A percentile compares a stretch with the other conserved stretches of the same genome.
Conservation (phyloP, 805 yeast species). For the Saccharomycopsis schoenii region DNA sequence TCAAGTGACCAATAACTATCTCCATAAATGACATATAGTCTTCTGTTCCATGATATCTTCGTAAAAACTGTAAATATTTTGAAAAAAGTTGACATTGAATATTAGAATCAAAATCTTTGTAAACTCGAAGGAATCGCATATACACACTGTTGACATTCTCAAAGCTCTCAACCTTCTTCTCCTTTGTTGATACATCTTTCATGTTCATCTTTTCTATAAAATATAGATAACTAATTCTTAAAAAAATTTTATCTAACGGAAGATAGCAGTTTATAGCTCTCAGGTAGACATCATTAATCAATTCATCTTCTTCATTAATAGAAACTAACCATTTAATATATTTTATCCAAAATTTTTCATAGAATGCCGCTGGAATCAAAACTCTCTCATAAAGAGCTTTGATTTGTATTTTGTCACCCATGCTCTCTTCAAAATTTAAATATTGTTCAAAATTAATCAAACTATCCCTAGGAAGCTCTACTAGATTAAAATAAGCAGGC, state of each 20-base stretch:
- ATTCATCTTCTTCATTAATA: constrained; percentile 24
- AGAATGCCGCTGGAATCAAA: constrained; percentile 54
- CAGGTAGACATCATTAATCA: constrained; percentile 36
- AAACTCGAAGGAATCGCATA: constrained; percentile 2
- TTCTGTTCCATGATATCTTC: background rate
- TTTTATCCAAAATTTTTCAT: constrained; percentile 57
- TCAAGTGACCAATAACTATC: background rate
- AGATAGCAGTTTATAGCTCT: constrained; percentile 40
- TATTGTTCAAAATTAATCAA: constrained; percentile 52
- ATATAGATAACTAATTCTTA: constrained; percentile 12
- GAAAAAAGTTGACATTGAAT: background rate
- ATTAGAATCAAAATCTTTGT: background rate
- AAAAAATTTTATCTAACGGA: constrained; percentile 12
- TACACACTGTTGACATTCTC: constrained; percentile 3
- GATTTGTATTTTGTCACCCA: constrained; percentile 26
- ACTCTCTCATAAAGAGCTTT: constrained; percentile 59
- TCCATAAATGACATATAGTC: background rate
- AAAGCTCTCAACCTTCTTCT: background rate
- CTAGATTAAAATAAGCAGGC: constrained; percentile 47
- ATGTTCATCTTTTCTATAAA: constrained; percentile 10
- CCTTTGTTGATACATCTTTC: background rate
- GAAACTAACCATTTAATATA: constrained; percentile 46
- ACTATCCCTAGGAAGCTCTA: constrained; percentile 34
- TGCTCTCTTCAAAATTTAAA: constrained; percentile 33
- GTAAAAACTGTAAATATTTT: constrained; percentile 8